Evolutionary conservation across 768 basidiomycete species (phyloP).

Genomic region (Amanita pallidorosea): DNA sequence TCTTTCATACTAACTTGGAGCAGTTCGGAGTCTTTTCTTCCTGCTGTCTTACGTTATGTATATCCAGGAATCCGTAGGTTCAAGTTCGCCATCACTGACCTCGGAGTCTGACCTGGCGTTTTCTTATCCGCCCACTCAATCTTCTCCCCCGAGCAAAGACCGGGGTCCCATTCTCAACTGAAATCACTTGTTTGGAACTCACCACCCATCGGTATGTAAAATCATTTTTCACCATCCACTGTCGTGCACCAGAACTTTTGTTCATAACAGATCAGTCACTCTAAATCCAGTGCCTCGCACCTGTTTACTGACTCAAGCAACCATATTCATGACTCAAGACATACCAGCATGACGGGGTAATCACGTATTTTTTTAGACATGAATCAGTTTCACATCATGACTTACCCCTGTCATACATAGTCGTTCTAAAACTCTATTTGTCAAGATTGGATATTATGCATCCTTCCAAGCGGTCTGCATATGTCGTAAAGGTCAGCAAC

Average conservation of each 20-base stretch:
- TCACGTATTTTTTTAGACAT: constrained; percentile 16
- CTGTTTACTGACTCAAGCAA: background rate
- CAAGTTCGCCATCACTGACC: background rate
- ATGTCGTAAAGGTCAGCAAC: constrained; percentile 27
- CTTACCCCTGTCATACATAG: constrained; percentile 25
- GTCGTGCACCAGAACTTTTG: too few relatives aligned
- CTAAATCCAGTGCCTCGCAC: too few relatives aligned
- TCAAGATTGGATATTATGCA: constrained; percentile 17
- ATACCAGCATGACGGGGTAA: background rate
- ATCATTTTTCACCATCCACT: too few relatives aligned
- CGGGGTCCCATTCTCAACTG: background rate
- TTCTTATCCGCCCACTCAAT: background rate
- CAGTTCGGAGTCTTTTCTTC: background rate
- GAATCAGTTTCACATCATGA: constrained; percentile 19
- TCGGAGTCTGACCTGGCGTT: constrained; percentile 1
- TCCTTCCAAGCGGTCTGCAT: constrained; percentile 16
- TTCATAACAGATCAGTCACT: too few relatives aligned
- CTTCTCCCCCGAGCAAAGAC: background rate
- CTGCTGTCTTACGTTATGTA: background rate
- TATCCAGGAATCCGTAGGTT: background rate
- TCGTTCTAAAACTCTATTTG: constrained; percentile 41
- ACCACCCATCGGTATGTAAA: background rate
- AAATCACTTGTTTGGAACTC: background rate
- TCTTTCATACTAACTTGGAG: background rate
- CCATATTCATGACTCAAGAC: background rate